A percentile compares a stretch with the other conserved stretches of the same genome.
Evolutionary conservation across 1,284 basidiomycete genomes (phyloP).

Genomic region (Leccinum huronense): DNA sequence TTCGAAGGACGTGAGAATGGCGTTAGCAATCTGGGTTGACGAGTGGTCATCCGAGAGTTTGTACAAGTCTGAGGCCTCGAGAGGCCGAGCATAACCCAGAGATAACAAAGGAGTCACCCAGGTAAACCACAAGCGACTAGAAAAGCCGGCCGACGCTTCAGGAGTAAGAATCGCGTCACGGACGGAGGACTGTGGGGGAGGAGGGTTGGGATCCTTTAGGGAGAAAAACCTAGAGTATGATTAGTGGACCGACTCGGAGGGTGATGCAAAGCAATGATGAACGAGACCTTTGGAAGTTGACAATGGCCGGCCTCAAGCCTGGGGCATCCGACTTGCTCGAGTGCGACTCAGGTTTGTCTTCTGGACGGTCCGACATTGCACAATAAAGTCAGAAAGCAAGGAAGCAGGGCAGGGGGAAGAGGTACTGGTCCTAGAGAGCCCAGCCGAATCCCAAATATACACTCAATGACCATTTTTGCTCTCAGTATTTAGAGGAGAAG

Average conservation of each 20-base stretch:
- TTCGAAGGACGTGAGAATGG: slow-evolving; percentile 67
- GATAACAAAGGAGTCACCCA: slow-evolving; percentile 78
- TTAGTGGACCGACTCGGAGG: slow-evolving; percentile 4
- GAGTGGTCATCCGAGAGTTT: slow-evolving; percentile 67
- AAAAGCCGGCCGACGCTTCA: slow-evolving; percentile 45
- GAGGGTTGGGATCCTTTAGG: slow-evolving; percentile 29
- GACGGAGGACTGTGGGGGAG: slow-evolving; percentile 43
- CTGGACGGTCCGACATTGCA: neutral
- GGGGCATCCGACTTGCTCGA: neutral
- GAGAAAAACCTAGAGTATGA: slow-evolving; percentile 17
- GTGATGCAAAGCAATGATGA: no score
- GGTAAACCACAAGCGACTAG: slow-evolving; percentile 46
- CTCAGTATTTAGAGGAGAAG: no score
- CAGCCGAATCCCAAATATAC: no score
- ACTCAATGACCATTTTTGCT: no score
- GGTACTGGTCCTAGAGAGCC: no score
- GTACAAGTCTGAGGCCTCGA: slow-evolving; percentile 85
- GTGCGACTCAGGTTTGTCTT: neutral
- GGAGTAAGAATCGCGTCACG: slow-evolving; percentile 48
- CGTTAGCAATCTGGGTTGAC: slow-evolving; percentile 57
- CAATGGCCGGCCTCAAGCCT: neutral
- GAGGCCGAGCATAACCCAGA: slow-evolving; percentile 69
- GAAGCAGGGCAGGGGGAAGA: no score
- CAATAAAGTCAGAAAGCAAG: neutral
- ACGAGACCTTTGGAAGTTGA: neutral